Evolutionary conservation across 2,329 filamentous ascomycete species (phyloP).

Genomic region (Trichoderma cornu-damae): DNA sequence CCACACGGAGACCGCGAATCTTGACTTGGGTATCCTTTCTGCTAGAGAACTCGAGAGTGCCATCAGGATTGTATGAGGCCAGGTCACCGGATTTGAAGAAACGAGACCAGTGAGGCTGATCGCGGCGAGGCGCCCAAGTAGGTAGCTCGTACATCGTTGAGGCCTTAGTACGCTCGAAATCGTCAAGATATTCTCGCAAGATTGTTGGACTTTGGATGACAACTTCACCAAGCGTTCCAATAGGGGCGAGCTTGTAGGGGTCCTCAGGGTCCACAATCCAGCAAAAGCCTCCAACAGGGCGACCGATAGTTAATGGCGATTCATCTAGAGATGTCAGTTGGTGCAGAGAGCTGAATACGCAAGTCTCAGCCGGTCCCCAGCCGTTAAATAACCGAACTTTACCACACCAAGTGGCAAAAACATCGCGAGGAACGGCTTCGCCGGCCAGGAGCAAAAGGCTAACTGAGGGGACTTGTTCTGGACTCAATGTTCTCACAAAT

Average conservation of each 20-base stretch:
- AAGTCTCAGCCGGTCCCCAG: slow-evolving; percentile 40
- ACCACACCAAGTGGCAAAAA: slow-evolving; percentile 8
- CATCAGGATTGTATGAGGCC: slow-evolving; percentile 37
- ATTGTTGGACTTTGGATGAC: slow-evolving; percentile 41
- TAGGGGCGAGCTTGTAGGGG: slow-evolving; percentile 22
- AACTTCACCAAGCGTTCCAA: slow-evolving; percentile 30
- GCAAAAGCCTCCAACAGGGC: slow-evolving; percentile 7
- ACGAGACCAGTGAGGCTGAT: slow-evolving; percentile 17
- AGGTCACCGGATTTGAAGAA: slow-evolving; percentile 45
- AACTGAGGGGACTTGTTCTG: slow-evolving; percentile 5
- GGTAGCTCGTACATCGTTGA: slow-evolving; percentile 33
- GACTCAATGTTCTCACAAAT: background rate
- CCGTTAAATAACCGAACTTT: slow-evolving; percentile 35
- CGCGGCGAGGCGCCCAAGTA: slow-evolving; percentile 2
- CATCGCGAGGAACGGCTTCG: slow-evolving; percentile 11
- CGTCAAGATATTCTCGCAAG: slow-evolving; percentile 44
- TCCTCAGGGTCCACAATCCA: slow-evolving; percentile 26
- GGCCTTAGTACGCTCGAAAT: slow-evolving; percentile 34
- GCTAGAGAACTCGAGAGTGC: slow-evolving; percentile 40
- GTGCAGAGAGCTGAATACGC: slow-evolving; percentile 24
- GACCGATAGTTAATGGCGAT: slow-evolving; percentile 15
- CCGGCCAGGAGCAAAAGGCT: slow-evolving; percentile 9
- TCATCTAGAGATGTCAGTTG: background rate
- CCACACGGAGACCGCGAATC: slow-evolving; percentile 50
- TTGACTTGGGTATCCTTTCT: slow-evolving; percentile 54